phyloP scores from a whole-genome alignment of 2,329 filamentous ascomycete genomes.

The Apiospora malaysiana region DNA sequence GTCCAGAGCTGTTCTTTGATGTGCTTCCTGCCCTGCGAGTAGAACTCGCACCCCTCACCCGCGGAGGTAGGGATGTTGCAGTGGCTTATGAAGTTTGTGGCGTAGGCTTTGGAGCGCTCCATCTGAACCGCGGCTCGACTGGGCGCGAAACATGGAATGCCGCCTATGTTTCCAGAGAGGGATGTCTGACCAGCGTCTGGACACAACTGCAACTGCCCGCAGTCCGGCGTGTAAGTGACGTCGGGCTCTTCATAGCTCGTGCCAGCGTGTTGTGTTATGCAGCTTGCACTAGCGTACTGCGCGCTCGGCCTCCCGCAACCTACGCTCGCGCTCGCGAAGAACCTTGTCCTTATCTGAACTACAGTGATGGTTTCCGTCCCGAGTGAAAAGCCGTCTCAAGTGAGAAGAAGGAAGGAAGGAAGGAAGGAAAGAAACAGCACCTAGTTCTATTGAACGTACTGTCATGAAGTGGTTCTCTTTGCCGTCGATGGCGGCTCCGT shows the following conservation, averaged over 20 bases:
- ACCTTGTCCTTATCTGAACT: neutral
- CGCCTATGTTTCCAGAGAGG: too few species aligned
- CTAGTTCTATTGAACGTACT: neutral
- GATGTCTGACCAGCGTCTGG: too few species aligned
- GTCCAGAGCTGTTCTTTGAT: neutral
- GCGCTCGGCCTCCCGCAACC: neutral
- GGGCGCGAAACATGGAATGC: conserved; percentile 72
- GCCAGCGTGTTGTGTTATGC: too few species aligned
- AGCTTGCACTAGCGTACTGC: conserved; percentile 50
- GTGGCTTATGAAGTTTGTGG: conserved; percentile 79
- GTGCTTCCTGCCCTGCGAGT: neutral
- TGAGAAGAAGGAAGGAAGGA: too few species aligned
- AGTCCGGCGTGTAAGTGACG: too few species aligned
- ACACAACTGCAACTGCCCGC: too few species aligned
- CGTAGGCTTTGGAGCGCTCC: conserved; percentile 80
- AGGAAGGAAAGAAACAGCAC: too few species aligned
- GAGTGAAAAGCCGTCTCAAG: too few species aligned
- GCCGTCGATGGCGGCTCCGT: neutral
- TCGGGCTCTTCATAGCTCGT: too few species aligned
- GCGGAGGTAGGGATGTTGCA: conserved; percentile 57
- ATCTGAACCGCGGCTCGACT: conserved; percentile 71
- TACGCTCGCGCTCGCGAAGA: neutral
- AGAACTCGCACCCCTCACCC: neutral
- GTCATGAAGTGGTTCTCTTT: neutral
- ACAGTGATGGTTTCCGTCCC: neutral